A percentile compares a stretch with the other conserved stretches of the same genome.
These are phyloP conservation scores for Tephrocybe rancida DNA, from an alignment of 768 basidiomycete species.

Conservation along the genomic window DNA sequence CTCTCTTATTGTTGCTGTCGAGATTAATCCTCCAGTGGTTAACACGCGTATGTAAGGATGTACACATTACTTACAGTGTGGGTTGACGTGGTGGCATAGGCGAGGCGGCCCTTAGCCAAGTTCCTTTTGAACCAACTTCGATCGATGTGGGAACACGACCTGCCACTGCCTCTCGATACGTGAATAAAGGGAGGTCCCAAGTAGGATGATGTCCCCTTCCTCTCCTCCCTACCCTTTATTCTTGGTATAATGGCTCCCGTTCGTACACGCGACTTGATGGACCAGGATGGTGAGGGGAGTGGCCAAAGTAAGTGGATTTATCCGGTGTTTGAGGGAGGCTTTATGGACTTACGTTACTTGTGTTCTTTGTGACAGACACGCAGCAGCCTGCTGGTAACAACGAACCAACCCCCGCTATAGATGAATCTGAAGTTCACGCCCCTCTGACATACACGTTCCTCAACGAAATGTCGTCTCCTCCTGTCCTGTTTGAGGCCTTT, in stretches of 20 bases:
- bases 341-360: conserved; percentile 23
- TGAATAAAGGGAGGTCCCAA: conserved; percentile 16
- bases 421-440: too few relatives aligned
- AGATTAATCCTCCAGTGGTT: conserved; percentile 6
- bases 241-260: conserved; percentile 34
- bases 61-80: conserved; percentile 25
- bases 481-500: background rate
- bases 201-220: conserved; percentile 13
- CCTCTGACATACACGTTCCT: conserved; percentile 61
- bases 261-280: conserved; percentile 23
- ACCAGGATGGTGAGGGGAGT: conserved; percentile 29
- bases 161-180: conserved; percentile 22
- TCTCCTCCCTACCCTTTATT: conserved; percentile 20
- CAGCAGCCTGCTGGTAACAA: conserved; percentile 54
- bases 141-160: background rate
- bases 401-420: conserved; percentile 42
- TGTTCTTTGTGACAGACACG: conserved; percentile 42
- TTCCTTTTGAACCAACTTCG: conserved; percentile 14
- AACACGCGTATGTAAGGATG: background rate
- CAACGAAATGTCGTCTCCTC: conserved; percentile 53
- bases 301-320: conserved; percentile 18
- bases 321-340: background rate
- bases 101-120: conserved; percentile 10
- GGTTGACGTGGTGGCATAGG: conserved; percentile 25
- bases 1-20: conserved; percentile 10